These are phyloP conservation scores for Stemphylium beticola DNA, from an alignment of 2,329 filamentous ascomycete species.

Conservation along the genomic window DNA sequence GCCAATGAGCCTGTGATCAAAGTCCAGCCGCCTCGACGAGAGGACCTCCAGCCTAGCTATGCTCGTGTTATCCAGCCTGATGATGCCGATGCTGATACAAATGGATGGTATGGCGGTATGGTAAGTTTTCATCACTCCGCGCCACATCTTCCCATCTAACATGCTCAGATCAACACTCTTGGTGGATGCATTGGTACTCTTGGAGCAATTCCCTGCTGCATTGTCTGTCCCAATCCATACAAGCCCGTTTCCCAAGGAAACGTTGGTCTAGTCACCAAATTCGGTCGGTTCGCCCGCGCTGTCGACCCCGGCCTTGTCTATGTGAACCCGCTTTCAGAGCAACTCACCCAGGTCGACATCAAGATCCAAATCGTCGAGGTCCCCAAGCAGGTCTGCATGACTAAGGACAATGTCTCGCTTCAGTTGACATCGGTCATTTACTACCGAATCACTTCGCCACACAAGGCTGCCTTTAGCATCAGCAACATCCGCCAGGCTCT, in stretches of 20 bases:
- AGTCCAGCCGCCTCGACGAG: conserved; percentile 79
- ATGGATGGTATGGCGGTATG: conserved; percentile 91
- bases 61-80: conserved; percentile 69
- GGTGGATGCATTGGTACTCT: conserved; percentile 76
- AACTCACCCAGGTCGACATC: conserved; percentile 89
- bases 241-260: conserved; percentile 91
- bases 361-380: conserved; percentile 99
- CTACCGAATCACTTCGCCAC: conserved; percentile 94
- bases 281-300: conserved; percentile 91
- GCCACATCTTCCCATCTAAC: neutral
- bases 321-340: conserved; percentile 94
- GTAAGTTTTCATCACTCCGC: conserved; percentile 15
- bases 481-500: conserved; percentile 94
- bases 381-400: conserved; percentile 97
- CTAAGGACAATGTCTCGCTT: conserved; percentile 97
- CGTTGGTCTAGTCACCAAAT: conserved; percentile 94
- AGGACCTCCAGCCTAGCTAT: conserved; percentile 85
- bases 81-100: conserved; percentile 69
- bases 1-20: conserved; percentile 51
- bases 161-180: conserved; percentile 68
- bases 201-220: conserved; percentile 89
- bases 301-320: conserved; percentile 97
- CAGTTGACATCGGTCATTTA: conserved; percentile 97
- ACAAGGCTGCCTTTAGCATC: conserved; percentile 97
- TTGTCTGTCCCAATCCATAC: conserved; percentile 94